These are phyloP conservation scores for Suillus spraguei DNA, from an alignment of 768 basidiomycete genomes.

Conservation along the genomic window DNA sequence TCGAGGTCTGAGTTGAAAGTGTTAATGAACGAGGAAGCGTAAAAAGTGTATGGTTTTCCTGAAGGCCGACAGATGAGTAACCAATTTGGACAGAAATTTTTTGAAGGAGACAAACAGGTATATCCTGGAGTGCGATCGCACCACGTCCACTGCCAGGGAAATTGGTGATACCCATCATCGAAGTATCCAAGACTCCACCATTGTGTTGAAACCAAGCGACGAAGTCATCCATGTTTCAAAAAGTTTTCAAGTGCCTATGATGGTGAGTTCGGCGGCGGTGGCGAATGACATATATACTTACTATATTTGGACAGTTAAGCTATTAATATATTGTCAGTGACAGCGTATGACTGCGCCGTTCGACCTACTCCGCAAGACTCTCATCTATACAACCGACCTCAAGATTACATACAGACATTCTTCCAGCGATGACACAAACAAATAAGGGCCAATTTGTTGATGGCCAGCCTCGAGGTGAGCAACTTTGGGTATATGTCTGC, in stretches of 20 bases:
- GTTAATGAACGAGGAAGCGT: constrained; percentile 77
- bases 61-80: background rate
- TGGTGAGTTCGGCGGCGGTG: background rate
- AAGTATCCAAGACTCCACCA: constrained; percentile 51
- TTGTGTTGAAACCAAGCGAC: constrained; percentile 60
- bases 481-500: background rate
- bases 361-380: background rate
- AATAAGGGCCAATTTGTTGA: background rate
- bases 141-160: constrained; percentile 67
- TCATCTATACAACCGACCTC: background rate
- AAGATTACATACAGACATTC: background rate
- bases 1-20: constrained; percentile 78
- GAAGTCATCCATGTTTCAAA: constrained; percentile 36
- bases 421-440: constrained; percentile 1
- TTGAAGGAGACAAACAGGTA: constrained; percentile 52
- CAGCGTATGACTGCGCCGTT: constrained; percentile 1
- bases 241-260: background rate
- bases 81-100: background rate
- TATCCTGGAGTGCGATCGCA: constrained; percentile 70
- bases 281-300: background rate
- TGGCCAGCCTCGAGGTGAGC: constrained; percentile 3
- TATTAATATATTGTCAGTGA: background rate
- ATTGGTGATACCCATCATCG: constrained; percentile 46
- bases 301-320: background rate
- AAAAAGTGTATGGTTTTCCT: constrained; percentile 82